phyloP scores from a whole-genome alignment of 225 moss, liverwort and hornwort species.

The Polytrichum commune region DNA sequence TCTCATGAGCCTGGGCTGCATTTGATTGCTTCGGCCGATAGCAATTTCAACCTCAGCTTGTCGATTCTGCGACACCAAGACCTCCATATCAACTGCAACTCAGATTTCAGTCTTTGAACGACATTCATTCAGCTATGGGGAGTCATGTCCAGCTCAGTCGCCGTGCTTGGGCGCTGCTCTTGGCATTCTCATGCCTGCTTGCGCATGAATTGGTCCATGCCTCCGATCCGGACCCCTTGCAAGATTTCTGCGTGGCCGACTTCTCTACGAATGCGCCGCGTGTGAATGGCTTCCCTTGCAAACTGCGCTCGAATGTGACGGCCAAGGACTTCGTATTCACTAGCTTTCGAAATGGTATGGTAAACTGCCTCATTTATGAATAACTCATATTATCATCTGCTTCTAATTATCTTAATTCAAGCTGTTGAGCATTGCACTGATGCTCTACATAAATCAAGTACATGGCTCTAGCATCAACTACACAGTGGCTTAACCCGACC shows the following conservation, averaged over 20 bases:
- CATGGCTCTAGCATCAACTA: too few species aligned
- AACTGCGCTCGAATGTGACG: slow-evolving; percentile 4
- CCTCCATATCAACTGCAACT: too few species aligned
- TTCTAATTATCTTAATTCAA: not conserved
- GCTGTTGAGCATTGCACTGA: not conserved
- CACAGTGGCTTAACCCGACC: not conserved
- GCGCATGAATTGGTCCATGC: not conserved
- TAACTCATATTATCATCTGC: not conserved
- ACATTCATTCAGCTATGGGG: too few species aligned
- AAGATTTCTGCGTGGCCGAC: slow-evolving; percentile 20
- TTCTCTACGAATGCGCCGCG: not conserved
- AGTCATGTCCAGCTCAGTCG: too few species aligned
- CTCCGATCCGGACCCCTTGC: not conserved
- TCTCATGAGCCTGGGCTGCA: too few species aligned
- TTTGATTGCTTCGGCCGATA: too few species aligned
- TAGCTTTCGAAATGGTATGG: slow-evolving; percentile 1
- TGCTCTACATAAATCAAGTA: not conserved
- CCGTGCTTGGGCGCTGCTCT: not conserved
- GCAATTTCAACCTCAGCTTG: too few species aligned
- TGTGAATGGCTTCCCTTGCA: slow-evolving; percentile 14
- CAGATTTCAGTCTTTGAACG: too few species aligned
- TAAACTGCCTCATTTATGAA: too few species aligned
- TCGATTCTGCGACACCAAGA: too few species aligned
- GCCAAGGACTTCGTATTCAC: slow-evolving; percentile 18
- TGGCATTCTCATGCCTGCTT: not conserved